Percentiles rank a stretch among this genome's conserved stretches.
Conservation (phyloP, 169 alveolate genomes). For the Plasmodium adleri region DNA sequence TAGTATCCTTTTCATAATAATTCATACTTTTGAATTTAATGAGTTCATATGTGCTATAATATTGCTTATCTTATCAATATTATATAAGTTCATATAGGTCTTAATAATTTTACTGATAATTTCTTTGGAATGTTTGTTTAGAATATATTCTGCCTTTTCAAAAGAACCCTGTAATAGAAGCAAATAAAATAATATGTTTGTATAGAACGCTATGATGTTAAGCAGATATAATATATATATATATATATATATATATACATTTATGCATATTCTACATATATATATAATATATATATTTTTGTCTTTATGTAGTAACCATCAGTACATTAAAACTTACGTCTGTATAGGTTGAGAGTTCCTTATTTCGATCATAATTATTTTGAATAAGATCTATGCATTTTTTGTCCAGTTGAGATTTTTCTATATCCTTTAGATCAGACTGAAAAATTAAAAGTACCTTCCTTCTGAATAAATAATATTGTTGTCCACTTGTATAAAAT, state of each 20-base stretch:
- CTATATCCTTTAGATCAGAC: constrained; percentile 38
- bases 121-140: constrained; percentile 75
- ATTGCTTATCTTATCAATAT: constrained; percentile 43
- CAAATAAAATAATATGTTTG: not conserved
- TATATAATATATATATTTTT: not conserved
- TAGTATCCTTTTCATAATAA: not conserved
- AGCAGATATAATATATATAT: not conserved
- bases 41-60: constrained; percentile 73
- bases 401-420: constrained; percentile 21
- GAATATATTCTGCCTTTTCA: constrained; percentile 69
- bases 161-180: constrained; percentile 39
- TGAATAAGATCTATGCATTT: constrained; percentile 35
- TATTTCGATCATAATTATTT: constrained; percentile 12
- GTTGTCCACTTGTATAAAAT: constrained; percentile 31
- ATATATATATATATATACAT: constrained; percentile 6
- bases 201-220: not conserved
- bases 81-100: constrained; percentile 67
- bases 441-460: constrained; percentile 53
- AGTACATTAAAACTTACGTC: constrained; percentile 21
- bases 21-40: constrained; percentile 48
- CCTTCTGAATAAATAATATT: constrained; percentile 35
- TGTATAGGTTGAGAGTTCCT: constrained; percentile 42
- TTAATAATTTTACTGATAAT: constrained; percentile 63
- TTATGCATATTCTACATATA: not conserved
- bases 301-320: not conserved